Evolutionary conservation across 1,284 basidiomycete species (phyloP).

Genomic region (Tremellales sp.): DNA sequence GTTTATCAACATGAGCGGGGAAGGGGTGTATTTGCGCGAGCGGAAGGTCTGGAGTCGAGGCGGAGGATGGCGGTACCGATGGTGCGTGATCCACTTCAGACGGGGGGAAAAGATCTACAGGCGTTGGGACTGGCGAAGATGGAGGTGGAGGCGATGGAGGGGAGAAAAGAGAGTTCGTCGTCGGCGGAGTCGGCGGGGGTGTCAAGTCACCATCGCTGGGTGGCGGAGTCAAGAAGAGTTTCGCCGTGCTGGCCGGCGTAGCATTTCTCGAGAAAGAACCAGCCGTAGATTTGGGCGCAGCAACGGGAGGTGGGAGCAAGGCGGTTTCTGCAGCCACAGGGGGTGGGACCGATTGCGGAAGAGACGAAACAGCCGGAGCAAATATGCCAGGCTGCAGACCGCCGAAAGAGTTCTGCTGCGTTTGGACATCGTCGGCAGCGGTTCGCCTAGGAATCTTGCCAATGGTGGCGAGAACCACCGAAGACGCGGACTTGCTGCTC

Average conservation of each 20-base stretch:
- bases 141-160: too few relatives aligned
- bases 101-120: too few relatives aligned
- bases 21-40: too few relatives aligned
- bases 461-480: not conserved
- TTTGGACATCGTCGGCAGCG: not conserved
- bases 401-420: conserved; percentile 9
- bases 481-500: not conserved
- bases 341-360: not conserved
- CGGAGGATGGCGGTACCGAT: too few relatives aligned
- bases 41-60: too few relatives aligned
- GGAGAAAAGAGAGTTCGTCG: too few relatives aligned
- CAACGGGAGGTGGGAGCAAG: not conserved
- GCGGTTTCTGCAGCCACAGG: not conserved
- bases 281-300: not conserved
- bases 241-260: not conserved
- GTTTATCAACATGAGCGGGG: too few relatives aligned
- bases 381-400: conserved; percentile 16
- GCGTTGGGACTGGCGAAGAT: too few relatives aligned
- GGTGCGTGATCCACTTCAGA: too few relatives aligned
- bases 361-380: conserved; percentile 2
- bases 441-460: not conserved
- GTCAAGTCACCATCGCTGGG: too few relatives aligned
- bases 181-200: too few relatives aligned
- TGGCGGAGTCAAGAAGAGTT: too few relatives aligned
- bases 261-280: not conserved